Evolutionary conservation across 192 early-diverging fungal species (phyloP), one percentile per base, ranked within the genome.

Genomic region (Haplosporangium gracile): DNA sequence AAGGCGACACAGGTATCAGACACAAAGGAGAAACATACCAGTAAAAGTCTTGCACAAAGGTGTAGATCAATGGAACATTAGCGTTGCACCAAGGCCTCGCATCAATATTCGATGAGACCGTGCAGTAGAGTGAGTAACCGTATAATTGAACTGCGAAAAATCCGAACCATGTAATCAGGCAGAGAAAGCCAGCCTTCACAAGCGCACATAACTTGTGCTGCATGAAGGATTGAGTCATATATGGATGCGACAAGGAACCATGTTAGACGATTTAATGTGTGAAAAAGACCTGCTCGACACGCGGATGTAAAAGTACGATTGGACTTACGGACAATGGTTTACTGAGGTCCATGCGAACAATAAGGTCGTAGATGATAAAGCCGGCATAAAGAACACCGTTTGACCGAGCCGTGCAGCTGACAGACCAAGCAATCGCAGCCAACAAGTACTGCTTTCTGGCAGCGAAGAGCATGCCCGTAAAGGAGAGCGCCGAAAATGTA

Each of bases 351-450:
- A 83, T 83, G n/a, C 73, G 43, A 2, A 93, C 85, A 11, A 95
- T 60, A 39, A 96, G 81, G n/a, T 93, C 82, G 82, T 94, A 99
- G 7, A 94, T 34, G 72, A 97, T 95, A 82, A 96, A 98, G 7
- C 97, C 98, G n/a, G 89, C 77, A 87, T 96, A 96, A 1, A 94
- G 70, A 16, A 97, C 90, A 4, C 94, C 97, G 89, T 99, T 99
- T 4, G 97, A 93, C 72, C 98, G 90, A 11, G 94, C 90, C 22
- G 90, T 83, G 0, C 91, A 89, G 18, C 94, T 90, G 24, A 92
- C 60, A 9, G 88, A 89, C 91, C 94, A 95, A 5, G 90, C 73
- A 22, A 97, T 72, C n/a, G 96, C 89, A 8, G 97, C 95, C 32
- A 65, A 40, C 24, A 94, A 68, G 57, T 92, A 90, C 26, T 88